Evolutionary conservation across 495 filamentous ascomycete species (phyloP).

Genomic region (Tuber brumale): DNA sequence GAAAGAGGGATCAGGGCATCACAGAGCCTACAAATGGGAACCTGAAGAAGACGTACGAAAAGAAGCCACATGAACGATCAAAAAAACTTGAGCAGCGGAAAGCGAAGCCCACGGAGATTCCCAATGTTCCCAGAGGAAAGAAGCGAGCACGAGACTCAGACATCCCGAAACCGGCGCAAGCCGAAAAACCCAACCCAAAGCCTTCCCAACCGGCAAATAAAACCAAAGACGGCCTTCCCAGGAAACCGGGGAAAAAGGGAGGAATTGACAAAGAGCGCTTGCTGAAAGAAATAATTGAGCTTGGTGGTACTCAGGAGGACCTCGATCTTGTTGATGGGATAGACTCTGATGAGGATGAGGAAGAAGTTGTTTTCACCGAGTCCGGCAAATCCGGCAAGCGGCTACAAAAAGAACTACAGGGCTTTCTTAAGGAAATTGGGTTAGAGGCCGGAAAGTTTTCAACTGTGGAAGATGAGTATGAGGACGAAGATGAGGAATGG

Average conservation of each 20-base stretch:
- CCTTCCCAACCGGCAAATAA: neutral
- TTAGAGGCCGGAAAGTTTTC: conserved; percentile 34
- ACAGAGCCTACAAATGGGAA: conserved; percentile 28
- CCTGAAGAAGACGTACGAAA: conserved; percentile 41
- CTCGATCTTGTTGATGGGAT: conserved; percentile 38
- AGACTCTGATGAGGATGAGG: conserved; percentile 37
- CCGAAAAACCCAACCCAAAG: conserved; percentile 7
- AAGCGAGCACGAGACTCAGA: conserved; percentile 49
- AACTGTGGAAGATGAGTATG: conserved; percentile 39
- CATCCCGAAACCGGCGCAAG: conserved; percentile 34
- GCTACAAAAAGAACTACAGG: conserved; percentile 28
- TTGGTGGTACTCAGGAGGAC: conserved; percentile 67
- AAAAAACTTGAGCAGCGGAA: conserved; percentile 45
- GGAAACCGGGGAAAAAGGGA: conserved; percentile 20
- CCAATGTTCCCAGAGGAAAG: conserved; percentile 47
- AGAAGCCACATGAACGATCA: conserved; percentile 44
- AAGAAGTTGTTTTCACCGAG: conserved; percentile 26
- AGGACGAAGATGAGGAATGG: conserved; percentile 39
- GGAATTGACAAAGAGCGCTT: conserved; percentile 44
- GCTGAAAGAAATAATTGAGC: conserved; percentile 64
- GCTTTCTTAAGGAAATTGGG: conserved; percentile 41
- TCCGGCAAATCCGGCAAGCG: conserved; percentile 18
- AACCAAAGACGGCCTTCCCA: conserved; percentile 13
- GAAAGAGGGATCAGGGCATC: conserved; percentile 11
- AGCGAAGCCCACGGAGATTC: conserved; percentile 38